These are phyloP conservation scores for Paraconiothyrium sp. DNA, from an alignment of 2,329 filamentous ascomycete species.

Conservation along the genomic window DNA sequence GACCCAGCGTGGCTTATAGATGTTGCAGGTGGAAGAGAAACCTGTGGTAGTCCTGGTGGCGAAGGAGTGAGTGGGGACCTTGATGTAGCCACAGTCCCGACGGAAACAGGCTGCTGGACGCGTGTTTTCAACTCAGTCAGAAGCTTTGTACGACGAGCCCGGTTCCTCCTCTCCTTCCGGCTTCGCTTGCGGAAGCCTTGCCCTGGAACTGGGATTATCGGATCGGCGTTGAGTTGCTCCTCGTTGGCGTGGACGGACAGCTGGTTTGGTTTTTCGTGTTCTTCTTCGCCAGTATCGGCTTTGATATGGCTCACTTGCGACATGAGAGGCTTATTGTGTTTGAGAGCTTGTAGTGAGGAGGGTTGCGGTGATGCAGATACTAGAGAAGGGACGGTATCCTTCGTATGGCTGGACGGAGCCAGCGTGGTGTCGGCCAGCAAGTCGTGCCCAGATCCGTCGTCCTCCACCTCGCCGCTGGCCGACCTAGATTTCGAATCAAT, in stretches of 20 bases:
- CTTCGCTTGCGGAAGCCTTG: not conserved
- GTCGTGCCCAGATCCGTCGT: not conserved
- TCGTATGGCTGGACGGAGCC: not conserved
- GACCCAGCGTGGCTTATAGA: slow-evolving; percentile 33
- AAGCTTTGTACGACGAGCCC: not conserved
- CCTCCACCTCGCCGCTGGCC: not conserved
- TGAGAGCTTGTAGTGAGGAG: not conserved
- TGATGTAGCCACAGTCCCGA: not conserved
- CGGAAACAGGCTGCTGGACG: not conserved
- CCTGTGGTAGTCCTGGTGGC: not conserved
- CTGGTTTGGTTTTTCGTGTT: not conserved
- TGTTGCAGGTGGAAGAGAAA: not conserved
- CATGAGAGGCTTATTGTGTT: not conserved
- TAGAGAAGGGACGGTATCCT: not conserved
- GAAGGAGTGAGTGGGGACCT: not conserved
- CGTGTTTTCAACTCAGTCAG: not conserved
- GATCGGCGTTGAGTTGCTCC: not conserved
- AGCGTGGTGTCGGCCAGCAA: not conserved
- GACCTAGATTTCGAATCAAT: not conserved
- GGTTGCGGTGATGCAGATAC: not conserved
- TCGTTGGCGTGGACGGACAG: not conserved
- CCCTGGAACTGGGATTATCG: not conserved
- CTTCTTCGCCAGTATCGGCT: too few relatives aligned
- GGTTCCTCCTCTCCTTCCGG: not conserved
- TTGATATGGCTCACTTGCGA: too few relatives aligned